Conservation (phyloP, 164 flowering plant genomes). For the Nymphaea colorata region DNA sequence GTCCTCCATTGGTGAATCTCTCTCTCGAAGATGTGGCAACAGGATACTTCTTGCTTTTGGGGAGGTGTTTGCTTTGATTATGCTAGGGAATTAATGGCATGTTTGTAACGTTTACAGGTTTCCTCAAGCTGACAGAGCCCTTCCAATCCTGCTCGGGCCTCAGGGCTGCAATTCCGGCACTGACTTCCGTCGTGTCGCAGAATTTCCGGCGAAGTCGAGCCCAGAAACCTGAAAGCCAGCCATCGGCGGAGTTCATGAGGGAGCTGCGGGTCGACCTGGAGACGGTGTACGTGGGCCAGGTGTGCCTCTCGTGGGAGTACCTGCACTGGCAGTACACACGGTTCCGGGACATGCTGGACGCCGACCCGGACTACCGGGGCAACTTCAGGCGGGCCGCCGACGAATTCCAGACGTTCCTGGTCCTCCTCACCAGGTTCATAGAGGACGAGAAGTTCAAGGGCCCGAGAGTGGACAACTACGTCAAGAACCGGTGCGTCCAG, state of each 20-base stretch:
- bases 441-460: constrained; percentile 72
- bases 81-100: not conserved
- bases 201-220: constrained; percentile 20
- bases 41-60: not conserved
- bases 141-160: constrained; percentile 11
- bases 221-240: constrained; percentile 24
- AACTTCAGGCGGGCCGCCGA: constrained; percentile 47
- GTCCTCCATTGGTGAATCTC: constrained; percentile 70
- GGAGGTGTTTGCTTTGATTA: too few relatives aligned
- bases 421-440: constrained; percentile 53
- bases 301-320: constrained; percentile 89
- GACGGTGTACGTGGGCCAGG: constrained; percentile 65
- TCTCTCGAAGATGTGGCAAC: not conserved
- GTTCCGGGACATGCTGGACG: constrained; percentile 29
- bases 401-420: constrained; percentile 75
- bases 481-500: constrained; percentile 37
- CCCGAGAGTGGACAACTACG: constrained; percentile 50
- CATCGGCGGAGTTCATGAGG: constrained; percentile 20
- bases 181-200: constrained; percentile 22
- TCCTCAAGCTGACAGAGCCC: constrained; percentile 50
- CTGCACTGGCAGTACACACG: constrained; percentile 64
- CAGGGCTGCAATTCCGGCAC: not conserved
- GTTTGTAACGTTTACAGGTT: constrained; percentile 23
- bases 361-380: constrained; percentile 26
- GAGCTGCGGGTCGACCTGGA: constrained; percentile 59